Evolutionary conservation across 768 basidiomycete genomes (phyloP), one percentile per base, ranked within the genome.

Genomic region (Strobilomyces dryophilus): DNA sequence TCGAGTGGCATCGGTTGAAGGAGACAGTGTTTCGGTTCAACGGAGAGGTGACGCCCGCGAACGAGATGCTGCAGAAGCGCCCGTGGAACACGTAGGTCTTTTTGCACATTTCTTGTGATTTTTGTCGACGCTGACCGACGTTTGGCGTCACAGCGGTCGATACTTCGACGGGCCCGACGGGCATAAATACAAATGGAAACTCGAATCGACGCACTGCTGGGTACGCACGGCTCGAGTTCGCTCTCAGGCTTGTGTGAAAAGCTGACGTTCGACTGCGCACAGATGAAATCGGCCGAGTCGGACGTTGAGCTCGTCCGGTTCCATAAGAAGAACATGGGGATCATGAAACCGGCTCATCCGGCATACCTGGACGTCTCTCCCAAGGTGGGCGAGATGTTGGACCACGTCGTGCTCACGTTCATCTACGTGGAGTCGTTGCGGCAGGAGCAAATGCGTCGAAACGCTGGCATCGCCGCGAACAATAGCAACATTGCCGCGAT

Each of bases 141-240:
- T 10, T 10, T 4, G 6, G 8, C 8, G 2, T 24, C 24, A 24
- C 34, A 73, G 73, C 27, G 62, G 63, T 26, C 69, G 66, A n/a
- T 58, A 66, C 17, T 74, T 74, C 47, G 52, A 53, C 26, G 73
- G 69, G 11, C 68, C 62, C 0, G 65, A 73, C 50, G 60, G 56
- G 2, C 59, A 47, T 9, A 53, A 55, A 24, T 74, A 71, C 59
- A 67, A 68, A 18, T 74, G 72, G 73, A 61, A 60, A 24, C 24
- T 70, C 11, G 61, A 60, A 9, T 49, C 53, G 18, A 55, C 56
- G 7, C 61, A 66, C 7, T 65, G 65, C 14, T 58, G 61, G 63
- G 70, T 68, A 47, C 18, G 65, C 56, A 3, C 14, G 8, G n/a
- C 24, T 10, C 6, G 12, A 17, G 17, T 24, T 45, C 11, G 14